Base-by-base conservation (phyloP, 2,329 filamentous ascomycete genomes). In the Lasiodiplodia hormozganensis region DNA sequence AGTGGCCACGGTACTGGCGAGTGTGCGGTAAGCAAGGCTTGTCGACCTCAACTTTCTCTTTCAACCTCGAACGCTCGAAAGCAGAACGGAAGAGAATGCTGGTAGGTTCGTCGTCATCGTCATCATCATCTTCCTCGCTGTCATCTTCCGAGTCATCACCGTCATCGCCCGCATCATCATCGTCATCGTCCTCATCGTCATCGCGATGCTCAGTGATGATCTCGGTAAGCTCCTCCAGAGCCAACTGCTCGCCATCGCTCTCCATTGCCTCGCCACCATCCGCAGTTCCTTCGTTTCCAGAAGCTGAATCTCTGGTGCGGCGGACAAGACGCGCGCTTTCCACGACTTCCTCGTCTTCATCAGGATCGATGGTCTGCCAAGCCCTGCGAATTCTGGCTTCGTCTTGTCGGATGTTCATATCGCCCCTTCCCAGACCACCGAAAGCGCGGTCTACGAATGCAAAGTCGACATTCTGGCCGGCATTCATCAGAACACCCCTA, bases 1-100 rank as follows among this genome's bases (percentile, higher is more conserved):
- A 90, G 75, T 91, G 89, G 2, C 89, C 89, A 3, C 82, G 81
- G 74, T 90, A 91, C 23, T 83, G 77, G 49, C 85, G 85, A 2
- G 85, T 88, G 71, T 89, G 86, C 2, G 85, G 79, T 21, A 81
- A 83, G 72, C 87, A 88, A 16, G 87, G 85, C 6, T 87, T 82
- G 64, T 87, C 76, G 0, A 78, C 73, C 70, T 89, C 86, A 18
- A 90, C 85, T 21, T 82, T 80, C 62, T 84, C 81, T 65, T 85
- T 82, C 31, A 81, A 76, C 25, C 78, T 78, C 56, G 80, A 81
- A 56, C 83, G 81, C 60, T 83, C 81, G 62, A 85, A 84, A 4
- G 85, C 83, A 51, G 83, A 82, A 28, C 81, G 80, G 73, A 84
- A 84, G 70, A 79, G 81, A 73, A 71, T 79, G 72, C 70, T 76